These are phyloP conservation scores for Eragrostis nindensis DNA, from an alignment of 176 grass and related monocot species.

Conservation along the genomic window DNA sequence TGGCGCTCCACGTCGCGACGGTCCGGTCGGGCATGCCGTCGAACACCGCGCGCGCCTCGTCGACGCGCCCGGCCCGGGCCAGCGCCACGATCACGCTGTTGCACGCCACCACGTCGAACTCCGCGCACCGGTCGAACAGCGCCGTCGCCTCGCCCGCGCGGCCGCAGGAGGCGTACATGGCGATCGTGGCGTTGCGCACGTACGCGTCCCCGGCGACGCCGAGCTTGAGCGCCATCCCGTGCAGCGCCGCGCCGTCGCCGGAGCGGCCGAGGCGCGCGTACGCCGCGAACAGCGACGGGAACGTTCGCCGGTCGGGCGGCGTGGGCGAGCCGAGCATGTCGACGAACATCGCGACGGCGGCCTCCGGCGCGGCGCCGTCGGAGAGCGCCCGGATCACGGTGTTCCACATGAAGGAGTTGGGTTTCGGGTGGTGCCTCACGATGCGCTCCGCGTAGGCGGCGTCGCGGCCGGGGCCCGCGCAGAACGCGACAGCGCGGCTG, in stretches of 20 bases:
- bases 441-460: slow-evolving; percentile 52
- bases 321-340: slow-evolving; percentile 54
- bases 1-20: slow-evolving; percentile 70
- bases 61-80: slow-evolving; percentile 42
- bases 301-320: slow-evolving; percentile 52
- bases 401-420: slow-evolving; percentile 85
- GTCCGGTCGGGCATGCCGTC: slow-evolving; percentile 61
- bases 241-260: slow-evolving; percentile 51
- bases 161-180: slow-evolving; percentile 65
- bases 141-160: slow-evolving; percentile 40
- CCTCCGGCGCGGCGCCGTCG: slow-evolving; percentile 44
- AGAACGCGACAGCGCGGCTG: slow-evolving; percentile 66
- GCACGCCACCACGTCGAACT: slow-evolving; percentile 61
- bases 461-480: slow-evolving; percentile 45
- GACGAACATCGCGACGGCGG: slow-evolving; percentile 54
- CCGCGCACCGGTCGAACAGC: slow-evolving; percentile 37
- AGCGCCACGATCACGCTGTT: slow-evolving; percentile 75
- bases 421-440: slow-evolving; percentile 53
- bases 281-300: slow-evolving; percentile 57
- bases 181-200: slow-evolving; percentile 67
- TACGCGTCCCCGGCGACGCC: slow-evolving; percentile 55
- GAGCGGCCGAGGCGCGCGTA: slow-evolving; percentile 52
- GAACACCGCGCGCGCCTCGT: slow-evolving; percentile 58
- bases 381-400: slow-evolving; percentile 66
- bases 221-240: slow-evolving; percentile 79